phyloP scores from a whole-genome alignment of 164 flowering plant species.

The Vitis labrusca region DNA sequence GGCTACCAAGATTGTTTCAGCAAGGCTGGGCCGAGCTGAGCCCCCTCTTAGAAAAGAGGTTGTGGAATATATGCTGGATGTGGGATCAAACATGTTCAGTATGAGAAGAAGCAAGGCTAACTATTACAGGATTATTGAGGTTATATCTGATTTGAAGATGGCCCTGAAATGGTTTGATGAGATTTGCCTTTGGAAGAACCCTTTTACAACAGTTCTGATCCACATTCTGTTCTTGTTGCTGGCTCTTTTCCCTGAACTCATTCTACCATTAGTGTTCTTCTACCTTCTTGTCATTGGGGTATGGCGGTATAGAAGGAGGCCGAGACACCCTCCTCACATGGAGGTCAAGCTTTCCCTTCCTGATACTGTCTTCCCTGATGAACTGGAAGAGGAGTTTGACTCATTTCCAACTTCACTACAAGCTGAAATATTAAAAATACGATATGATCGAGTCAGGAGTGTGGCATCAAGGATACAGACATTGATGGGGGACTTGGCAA shows the following conservation, averaged over 20 bases:
- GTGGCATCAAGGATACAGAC: conserved; percentile 30
- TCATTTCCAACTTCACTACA: conserved; percentile 26
- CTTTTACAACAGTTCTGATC: conserved; percentile 26
- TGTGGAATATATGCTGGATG: conserved; percentile 40
- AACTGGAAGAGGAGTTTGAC: conserved; percentile 27
- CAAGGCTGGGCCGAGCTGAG: conserved; percentile 23
- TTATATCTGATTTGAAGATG: conserved; percentile 19
- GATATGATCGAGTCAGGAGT: conserved; percentile 28
- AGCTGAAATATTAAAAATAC: conserved; percentile 23
- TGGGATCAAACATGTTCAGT: conserved; percentile 35
- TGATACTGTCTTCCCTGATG: conserved; percentile 27
- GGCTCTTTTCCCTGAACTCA: conserved; percentile 31
- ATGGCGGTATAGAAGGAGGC: conserved; percentile 31
- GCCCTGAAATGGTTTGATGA: conserved; percentile 26
- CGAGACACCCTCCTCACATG: conserved; percentile 33
- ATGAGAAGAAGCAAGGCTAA: conserved; percentile 36
- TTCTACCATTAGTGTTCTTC: conserved; percentile 31
- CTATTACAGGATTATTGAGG: conserved; percentile 27
- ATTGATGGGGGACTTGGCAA: conserved; percentile 31
- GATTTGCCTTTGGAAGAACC: conserved; percentile 35
- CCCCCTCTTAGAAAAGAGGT: conserved; percentile 37
- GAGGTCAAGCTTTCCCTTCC: conserved; percentile 27
- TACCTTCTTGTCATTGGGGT: conserved; percentile 34
- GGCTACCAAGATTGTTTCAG: conserved; percentile 22
- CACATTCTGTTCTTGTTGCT: conserved; percentile 31